phyloP scores from a whole-genome alignment of 2,329 filamentous ascomycete genomes.

The Capronia coronata region DNA sequence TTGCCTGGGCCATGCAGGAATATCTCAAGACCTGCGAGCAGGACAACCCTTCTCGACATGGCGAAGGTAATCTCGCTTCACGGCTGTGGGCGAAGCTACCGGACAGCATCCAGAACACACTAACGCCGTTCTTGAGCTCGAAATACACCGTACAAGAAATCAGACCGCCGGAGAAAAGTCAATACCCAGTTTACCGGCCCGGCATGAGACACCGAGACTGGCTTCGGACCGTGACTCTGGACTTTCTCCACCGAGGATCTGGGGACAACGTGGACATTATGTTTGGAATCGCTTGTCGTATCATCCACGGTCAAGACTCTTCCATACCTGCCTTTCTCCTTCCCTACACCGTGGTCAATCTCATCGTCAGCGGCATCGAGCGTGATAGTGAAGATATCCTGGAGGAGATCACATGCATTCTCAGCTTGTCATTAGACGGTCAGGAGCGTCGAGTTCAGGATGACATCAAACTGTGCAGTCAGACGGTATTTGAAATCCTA shows the following conservation, averaged over 20 bases:
- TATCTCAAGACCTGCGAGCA: conserved; percentile 68
- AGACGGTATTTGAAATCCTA: conserved; percentile 84
- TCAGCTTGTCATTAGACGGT: conserved; percentile 56
- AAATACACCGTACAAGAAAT: conserved; percentile 61
- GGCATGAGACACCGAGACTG: conserved; percentile 66
- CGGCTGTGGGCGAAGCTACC: conserved; percentile 64
- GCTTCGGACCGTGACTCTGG: conserved; percentile 72
- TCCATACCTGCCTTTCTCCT: conserved; percentile 82
- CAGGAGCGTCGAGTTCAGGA: conserved; percentile 57
- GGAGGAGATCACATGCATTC: conserved; percentile 66
- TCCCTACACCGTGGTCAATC: conserved; percentile 78
- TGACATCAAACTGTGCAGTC: conserved; percentile 75
- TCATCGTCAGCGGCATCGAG: conserved; percentile 66
- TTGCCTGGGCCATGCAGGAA: conserved; percentile 93
- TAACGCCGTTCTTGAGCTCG: conserved; percentile 84
- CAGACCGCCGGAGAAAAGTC: conserved; percentile 38
- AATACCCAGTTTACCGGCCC: conserved; percentile 70
- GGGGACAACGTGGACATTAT: conserved; percentile 67
- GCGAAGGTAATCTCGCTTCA: conserved; percentile 12
- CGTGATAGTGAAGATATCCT: conserved; percentile 57
- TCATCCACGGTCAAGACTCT: conserved; percentile 78
- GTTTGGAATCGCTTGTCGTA: conserved; percentile 72
- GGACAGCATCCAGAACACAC: conserved; percentile 66
- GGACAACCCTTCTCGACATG: conserved; percentile 40
- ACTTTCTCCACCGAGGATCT: conserved; percentile 72